Percentiles rank a stretch among this genome's conserved stretches.
Conservation (phyloP, 2,329 filamentous ascomycete species). For the Diaporthe aspalathi region DNA sequence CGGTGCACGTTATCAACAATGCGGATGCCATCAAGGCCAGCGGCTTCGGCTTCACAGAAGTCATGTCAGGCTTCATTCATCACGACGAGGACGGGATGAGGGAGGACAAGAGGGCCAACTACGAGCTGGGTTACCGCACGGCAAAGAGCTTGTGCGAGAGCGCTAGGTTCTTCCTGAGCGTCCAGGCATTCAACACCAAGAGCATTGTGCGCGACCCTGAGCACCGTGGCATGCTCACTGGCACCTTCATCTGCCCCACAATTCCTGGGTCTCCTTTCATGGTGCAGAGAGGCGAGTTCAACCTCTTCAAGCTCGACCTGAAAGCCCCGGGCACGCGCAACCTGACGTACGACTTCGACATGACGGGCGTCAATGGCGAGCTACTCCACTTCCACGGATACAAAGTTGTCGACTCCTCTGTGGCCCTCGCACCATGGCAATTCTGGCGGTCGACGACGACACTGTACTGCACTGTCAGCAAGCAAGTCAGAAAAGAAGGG, state of each 20-base stretch:
- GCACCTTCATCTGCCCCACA: slow-evolving; percentile 67
- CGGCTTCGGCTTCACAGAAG: slow-evolving; percentile 71
- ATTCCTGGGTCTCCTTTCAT: slow-evolving; percentile 69
- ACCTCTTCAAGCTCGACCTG: slow-evolving; percentile 65
- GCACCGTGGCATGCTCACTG: slow-evolving; percentile 66
- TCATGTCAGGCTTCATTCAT: slow-evolving; percentile 73
- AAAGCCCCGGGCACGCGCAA: slow-evolving; percentile 68
- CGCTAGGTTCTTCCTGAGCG: slow-evolving; percentile 69
- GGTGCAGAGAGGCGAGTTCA: slow-evolving; percentile 67
- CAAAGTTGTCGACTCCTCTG: slow-evolving; percentile 71
- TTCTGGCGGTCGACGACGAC: slow-evolving; percentile 74
- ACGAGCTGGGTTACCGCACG: slow-evolving; percentile 62
- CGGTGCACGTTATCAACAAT: slow-evolving; percentile 52
- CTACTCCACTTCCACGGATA: slow-evolving; percentile 70
- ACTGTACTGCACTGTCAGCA: slow-evolving; percentile 70
- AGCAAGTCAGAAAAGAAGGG: slow-evolving; percentile 42
- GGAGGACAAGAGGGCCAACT: slow-evolving; percentile 62
- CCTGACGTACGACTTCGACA: slow-evolving; percentile 71
- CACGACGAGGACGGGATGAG: slow-evolving; percentile 56
- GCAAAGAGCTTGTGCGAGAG: slow-evolving; percentile 66
- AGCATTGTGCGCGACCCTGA: slow-evolving; percentile 59
- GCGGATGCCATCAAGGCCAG: slow-evolving; percentile 58
- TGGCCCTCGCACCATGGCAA: slow-evolving; percentile 64
- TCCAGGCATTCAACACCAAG: slow-evolving; percentile 65
- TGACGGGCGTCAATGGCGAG: slow-evolving; percentile 64